phyloP scores from a whole-genome alignment of 2,329 filamentous ascomycete genomes.

The Xylariales sp. region DNA sequence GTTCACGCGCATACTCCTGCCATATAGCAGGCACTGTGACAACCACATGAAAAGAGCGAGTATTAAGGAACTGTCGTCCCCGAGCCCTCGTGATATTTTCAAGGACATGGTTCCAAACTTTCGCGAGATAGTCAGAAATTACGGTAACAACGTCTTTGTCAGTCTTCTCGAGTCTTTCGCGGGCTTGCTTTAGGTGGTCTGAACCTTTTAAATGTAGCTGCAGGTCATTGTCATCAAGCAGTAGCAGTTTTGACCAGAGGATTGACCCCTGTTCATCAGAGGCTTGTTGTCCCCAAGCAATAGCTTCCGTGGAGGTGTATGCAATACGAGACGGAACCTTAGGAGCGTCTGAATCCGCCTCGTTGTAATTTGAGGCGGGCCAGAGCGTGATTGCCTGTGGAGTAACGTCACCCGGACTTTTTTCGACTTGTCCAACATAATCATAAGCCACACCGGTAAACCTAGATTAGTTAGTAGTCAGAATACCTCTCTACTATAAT shows the following conservation, averaged over 20 bases:
- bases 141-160: slow-evolving; percentile 47
- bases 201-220: slow-evolving; percentile 34
- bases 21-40: slow-evolving; percentile 61
- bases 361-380: neutral
- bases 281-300: slow-evolving; percentile 22
- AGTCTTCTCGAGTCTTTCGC: fast-evolving
- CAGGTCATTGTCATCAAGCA: slow-evolving; percentile 23
- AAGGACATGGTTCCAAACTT: slow-evolving; percentile 51
- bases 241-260: slow-evolving; percentile 29
- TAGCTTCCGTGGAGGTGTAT: neutral
- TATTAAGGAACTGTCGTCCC: slow-evolving; percentile 41
- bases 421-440: neutral
- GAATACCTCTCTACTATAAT: no score
- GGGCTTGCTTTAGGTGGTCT: slow-evolving; percentile 37
- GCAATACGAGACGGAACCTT: slow-evolving; percentile 25
- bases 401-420: neutral
- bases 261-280: neutral
- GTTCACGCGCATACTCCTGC: slow-evolving; percentile 52
- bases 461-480: slow-evolving; percentile 4
- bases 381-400: slow-evolving; percentile 20
- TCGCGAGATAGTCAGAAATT: slow-evolving; percentile 49
- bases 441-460: slow-evolving; percentile 32
- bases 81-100: slow-evolving; percentile 45
- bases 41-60: slow-evolving; percentile 52
- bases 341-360: slow-evolving; percentile 5